Percentiles rank a stretch among this genome's conserved stretches.
These are phyloP conservation scores for Tricholoma sp. DNA, from an alignment of 768 basidiomycete genomes.

Conservation along the genomic window DNA sequence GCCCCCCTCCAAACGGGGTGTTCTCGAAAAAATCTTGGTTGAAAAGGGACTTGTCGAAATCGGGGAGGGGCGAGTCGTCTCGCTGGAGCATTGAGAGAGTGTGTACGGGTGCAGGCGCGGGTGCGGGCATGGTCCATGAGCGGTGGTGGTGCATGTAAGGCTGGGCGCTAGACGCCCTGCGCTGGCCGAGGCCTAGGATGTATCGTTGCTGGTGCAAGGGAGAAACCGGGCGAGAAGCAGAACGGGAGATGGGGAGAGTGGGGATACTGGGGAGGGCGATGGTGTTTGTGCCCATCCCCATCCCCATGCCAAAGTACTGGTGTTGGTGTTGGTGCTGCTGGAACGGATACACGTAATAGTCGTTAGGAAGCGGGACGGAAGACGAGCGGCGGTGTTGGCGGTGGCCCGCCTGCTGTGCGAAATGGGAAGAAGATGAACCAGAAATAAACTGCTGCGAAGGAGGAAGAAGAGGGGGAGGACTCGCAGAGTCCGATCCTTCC, in stretches of 20 bases:
- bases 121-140: constrained; percentile 28
- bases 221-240: constrained; percentile 34
- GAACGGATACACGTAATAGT: constrained; percentile 16
- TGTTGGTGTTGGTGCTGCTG: not conserved
- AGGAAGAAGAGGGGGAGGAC: not conserved
- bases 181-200: constrained; percentile 40
- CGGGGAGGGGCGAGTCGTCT: constrained; percentile 46
- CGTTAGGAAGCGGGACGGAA: constrained; percentile 55
- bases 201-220: constrained; percentile 37
- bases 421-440: not conserved
- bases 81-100: constrained; percentile 25
- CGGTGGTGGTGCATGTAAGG: constrained; percentile 31
- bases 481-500: not conserved
- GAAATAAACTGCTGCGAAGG: not conserved
- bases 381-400: constrained; percentile 52
- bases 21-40: constrained; percentile 28
- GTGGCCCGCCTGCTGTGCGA: constrained; percentile 2
- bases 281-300: constrained; percentile 24
- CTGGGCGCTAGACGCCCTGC: constrained; percentile 46
- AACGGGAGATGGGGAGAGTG: constrained; percentile 23
- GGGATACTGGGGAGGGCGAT: constrained; percentile 42
- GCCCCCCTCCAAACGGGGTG: constrained; percentile 5
- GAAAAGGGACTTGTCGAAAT: constrained; percentile 43
- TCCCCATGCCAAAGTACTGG: constrained; percentile 7
- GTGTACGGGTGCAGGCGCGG: not conserved